Conservation (phyloP, 164 flowering plant species). For the Vitis riparia region DNA sequence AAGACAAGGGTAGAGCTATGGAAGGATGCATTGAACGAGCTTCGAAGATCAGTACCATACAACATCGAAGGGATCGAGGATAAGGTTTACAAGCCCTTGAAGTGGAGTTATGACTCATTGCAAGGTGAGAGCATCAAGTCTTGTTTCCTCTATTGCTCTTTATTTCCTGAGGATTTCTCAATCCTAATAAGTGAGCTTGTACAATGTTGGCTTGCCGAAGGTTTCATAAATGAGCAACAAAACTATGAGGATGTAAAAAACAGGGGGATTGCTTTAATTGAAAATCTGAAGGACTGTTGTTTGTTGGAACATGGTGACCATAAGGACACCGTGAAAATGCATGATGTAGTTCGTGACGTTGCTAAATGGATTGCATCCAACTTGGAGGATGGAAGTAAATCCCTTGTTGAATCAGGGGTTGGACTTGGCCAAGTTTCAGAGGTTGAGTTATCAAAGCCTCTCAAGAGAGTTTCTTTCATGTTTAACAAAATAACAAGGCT, state of each 20-base stretch:
- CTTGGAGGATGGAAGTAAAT: slow-evolving; percentile 2
- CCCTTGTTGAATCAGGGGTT: slow-evolving; percentile 8
- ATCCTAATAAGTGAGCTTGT: slow-evolving; percentile 14
- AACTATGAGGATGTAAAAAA: slow-evolving; percentile 2
- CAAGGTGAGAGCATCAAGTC: slow-evolving; percentile 1
- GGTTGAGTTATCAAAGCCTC: background rate
- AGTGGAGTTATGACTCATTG: slow-evolving; percentile 21
- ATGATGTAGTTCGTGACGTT: slow-evolving; percentile 16
- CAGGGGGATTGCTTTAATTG: slow-evolving; percentile 10
- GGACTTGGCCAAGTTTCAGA: slow-evolving; percentile 6
- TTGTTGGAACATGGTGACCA: slow-evolving; percentile 12
- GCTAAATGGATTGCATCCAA: slow-evolving; percentile 17
- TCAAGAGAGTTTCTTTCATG: slow-evolving; percentile 13
- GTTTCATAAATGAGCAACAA: slow-evolving; percentile 13
- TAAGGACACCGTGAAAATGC: slow-evolving; percentile 14
- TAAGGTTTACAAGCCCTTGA: slow-evolving; percentile 6
- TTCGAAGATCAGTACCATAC: slow-evolving; percentile 6
- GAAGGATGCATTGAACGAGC: slow-evolving; percentile 16
- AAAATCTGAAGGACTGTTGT: slow-evolving; percentile 15
- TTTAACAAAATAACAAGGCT: slow-evolving; percentile 9
- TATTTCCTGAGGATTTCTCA: slow-evolving; percentile 17
- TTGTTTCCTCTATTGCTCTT: slow-evolving; percentile 20
- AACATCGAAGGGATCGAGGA: background rate
- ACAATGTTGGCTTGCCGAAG: slow-evolving; percentile 21
- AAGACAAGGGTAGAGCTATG: slow-evolving; percentile 16